Evolutionary conservation across 805 yeast species (phyloP).

Genomic region (Teunomyces gatunensis): DNA sequence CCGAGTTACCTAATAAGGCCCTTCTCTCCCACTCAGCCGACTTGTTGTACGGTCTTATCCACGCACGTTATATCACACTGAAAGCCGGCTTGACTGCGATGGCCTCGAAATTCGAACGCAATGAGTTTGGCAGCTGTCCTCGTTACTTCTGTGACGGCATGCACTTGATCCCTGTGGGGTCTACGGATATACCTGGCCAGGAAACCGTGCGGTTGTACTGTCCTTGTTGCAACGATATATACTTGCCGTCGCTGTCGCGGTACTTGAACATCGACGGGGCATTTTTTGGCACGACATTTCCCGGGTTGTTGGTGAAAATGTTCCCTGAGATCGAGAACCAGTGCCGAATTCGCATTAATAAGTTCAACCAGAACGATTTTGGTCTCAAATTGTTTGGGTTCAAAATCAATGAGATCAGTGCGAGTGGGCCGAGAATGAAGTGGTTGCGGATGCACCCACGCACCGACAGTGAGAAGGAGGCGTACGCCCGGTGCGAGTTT

Average conservation of each 20-base stretch:
- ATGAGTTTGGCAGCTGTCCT: slow-evolving; percentile 90
- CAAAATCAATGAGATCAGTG: slow-evolving; percentile 67
- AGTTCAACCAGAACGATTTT: slow-evolving; percentile 50
- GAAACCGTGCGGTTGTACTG: slow-evolving; percentile 92
- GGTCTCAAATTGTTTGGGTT: slow-evolving; percentile 87
- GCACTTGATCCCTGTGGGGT: slow-evolving; percentile 88
- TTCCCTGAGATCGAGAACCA: slow-evolving; percentile 87
- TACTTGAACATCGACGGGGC: slow-evolving; percentile 93
- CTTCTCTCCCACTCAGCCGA: slow-evolving; percentile 88
- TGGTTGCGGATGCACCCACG: slow-evolving; percentile 86
- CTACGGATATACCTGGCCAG: slow-evolving; percentile 85
- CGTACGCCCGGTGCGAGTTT: slow-evolving; percentile 64
- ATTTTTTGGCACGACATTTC: slow-evolving; percentile 93
- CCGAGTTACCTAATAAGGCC: slow-evolving; percentile 66
- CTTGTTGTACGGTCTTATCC: slow-evolving; percentile 87
- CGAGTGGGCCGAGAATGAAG: slow-evolving; percentile 89
- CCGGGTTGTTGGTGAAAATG: slow-evolving; percentile 86
- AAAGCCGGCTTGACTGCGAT: slow-evolving; percentile 85
- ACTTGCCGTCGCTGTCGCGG: slow-evolving; percentile 82
- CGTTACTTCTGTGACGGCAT: slow-evolving; percentile 86
- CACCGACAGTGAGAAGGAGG: slow-evolving; percentile 57
- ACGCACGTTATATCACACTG: slow-evolving; percentile 85
- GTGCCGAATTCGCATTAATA: slow-evolving; percentile 52
- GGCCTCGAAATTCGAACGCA: slow-evolving; percentile 91
- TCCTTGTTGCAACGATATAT: slow-evolving; percentile 91